phyloP scores from a whole-genome alignment of 2,329 filamentous ascomycete species.

The Aspergillus quadricinctus region DNA sequence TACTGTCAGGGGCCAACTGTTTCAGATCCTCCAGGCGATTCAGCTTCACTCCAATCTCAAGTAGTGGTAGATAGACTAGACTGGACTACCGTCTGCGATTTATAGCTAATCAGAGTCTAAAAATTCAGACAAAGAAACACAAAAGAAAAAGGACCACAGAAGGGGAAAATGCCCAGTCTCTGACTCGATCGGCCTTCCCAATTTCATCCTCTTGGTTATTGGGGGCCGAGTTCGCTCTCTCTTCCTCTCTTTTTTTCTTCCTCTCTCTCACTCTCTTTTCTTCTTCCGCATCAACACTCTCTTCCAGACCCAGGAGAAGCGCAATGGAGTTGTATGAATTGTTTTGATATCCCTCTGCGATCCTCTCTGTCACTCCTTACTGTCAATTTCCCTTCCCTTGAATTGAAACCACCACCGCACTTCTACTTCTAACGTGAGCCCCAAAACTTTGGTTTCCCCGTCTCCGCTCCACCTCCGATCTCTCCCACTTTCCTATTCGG shows the following conservation, averaged over 20 bases:
- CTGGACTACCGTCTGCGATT: no score
- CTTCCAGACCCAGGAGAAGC: not conserved
- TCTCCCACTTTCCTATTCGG: not conserved
- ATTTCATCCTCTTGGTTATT: not conserved
- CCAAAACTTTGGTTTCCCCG: not conserved
- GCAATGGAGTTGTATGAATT: not conserved
- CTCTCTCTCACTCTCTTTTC: conserved; percentile 1
- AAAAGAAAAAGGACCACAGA: not conserved
- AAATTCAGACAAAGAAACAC: not conserved
- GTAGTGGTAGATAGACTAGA: not conserved
- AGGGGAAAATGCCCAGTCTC: not conserved
- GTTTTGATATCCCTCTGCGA: not conserved
- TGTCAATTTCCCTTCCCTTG: not conserved
- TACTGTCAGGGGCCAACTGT: no score
- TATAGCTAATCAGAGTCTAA: not conserved
- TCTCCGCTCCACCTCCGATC: not conserved
- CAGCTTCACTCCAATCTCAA: not conserved
- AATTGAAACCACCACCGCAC: not conserved
- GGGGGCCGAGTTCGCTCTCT: not conserved
- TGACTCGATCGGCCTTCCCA: conserved; percentile 1
- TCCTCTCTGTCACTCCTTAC: not conserved
- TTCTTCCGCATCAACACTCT: not conserved
- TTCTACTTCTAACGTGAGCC: not conserved
- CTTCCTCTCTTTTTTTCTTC: not conserved
- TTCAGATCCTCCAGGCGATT: not conserved